Percentiles rank a stretch among this genome's conserved stretches.
phyloP scores from a whole-genome alignment of 1,284 basidiomycete species.

The Anthracocystis setariae region DNA sequence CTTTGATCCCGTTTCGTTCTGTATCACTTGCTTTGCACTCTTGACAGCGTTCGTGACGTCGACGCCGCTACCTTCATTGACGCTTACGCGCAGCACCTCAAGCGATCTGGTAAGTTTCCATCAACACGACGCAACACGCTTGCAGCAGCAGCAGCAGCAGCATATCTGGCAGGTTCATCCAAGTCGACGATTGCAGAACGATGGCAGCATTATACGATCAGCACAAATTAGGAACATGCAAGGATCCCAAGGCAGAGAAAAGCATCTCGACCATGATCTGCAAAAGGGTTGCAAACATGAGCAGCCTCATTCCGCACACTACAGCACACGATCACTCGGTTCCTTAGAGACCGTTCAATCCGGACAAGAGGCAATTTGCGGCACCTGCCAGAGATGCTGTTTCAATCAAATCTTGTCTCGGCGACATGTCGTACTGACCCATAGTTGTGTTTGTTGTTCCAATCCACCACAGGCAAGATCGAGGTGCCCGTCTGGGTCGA shows the following conservation, averaged over 20 bases:
- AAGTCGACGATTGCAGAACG: too few relatives aligned
- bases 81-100: slow-evolving; percentile 91
- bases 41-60: slow-evolving; percentile 69
- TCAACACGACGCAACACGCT: not conserved
- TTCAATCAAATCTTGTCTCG: not conserved
- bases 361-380: too few relatives aligned
- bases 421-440: slow-evolving; percentile 6
- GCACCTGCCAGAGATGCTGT: slow-evolving; percentile 3
- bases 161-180: slow-evolving; percentile 14
- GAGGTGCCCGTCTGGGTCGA: slow-evolving; percentile 99
- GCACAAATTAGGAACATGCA: too few relatives aligned
- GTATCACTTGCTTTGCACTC: slow-evolving; percentile 17
- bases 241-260: too few relatives aligned
- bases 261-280: too few relatives aligned
- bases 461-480: slow-evolving; percentile 76
- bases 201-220: too few relatives aligned
- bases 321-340: too few relatives aligned
- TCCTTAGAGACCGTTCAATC: too few relatives aligned
- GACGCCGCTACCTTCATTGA: slow-evolving; percentile 86
- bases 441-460: not conserved
- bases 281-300: too few relatives aligned
- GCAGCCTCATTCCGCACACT: too few relatives aligned
- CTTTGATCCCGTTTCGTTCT: slow-evolving; percentile 4
- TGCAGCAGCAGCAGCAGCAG: slow-evolving; percentile 1
- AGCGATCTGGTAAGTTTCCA: slow-evolving; percentile 77